Evolutionary conservation across 202 grass and related monocot species (phyloP).

Genomic region (Sporobolus alterniflorus): DNA sequence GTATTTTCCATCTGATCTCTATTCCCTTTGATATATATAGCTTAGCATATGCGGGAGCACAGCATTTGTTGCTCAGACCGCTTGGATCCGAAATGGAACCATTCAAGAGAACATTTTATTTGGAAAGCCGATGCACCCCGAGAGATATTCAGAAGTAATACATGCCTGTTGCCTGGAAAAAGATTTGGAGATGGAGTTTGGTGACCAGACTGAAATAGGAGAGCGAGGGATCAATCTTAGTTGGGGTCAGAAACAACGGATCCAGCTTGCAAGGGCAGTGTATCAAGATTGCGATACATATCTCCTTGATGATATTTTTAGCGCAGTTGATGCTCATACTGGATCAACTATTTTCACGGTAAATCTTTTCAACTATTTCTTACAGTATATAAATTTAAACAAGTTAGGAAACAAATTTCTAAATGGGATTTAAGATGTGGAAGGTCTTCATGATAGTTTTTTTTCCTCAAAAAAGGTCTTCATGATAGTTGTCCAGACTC

Average conservation of each 20-base stretch:
- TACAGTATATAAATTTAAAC: conserved; percentile 8
- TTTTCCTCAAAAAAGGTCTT: too few relatives aligned
- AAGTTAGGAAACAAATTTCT: background rate
- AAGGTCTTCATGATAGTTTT: too few relatives aligned
- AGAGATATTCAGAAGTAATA: too few relatives aligned
- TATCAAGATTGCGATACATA: too few relatives aligned
- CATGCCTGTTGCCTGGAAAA: conserved; percentile 28
- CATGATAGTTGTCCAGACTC: background rate
- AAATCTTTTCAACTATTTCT: background rate
- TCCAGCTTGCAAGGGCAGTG: conserved; percentile 29
- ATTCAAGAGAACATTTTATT: too few relatives aligned
- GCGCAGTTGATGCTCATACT: too few relatives aligned
- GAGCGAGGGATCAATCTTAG: conserved; percentile 79
- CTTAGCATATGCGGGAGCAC: conserved; percentile 61
- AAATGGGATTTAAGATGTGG: background rate
- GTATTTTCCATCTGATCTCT: background rate
- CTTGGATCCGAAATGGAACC: too few relatives aligned
- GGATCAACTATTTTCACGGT: too few relatives aligned
- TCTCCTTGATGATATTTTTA: too few relatives aligned
- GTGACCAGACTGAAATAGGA: conserved; percentile 68
- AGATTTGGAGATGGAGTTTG: conserved; percentile 68
- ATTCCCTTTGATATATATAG: conserved; percentile 32
- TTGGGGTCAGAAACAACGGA: conserved; percentile 72
- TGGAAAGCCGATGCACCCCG: too few relatives aligned
- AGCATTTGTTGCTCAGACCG: conserved; percentile 67